Evolutionary conservation across 208 protist genomes (phyloP).

Genomic region (Naegleria gruberi): DNA sequence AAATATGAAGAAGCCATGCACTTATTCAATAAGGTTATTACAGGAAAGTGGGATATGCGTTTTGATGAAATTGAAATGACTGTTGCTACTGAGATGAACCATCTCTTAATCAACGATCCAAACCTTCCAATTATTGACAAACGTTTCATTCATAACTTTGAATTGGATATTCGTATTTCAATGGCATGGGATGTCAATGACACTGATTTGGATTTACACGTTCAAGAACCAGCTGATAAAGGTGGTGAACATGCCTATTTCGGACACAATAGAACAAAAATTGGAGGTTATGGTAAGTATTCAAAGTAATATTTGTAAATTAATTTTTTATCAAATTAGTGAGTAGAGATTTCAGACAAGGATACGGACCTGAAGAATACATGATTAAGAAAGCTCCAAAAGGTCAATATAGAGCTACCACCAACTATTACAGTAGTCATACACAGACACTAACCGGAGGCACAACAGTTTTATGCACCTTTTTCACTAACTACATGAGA

Average conservation of each 20-base stretch:
- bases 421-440: background rate
- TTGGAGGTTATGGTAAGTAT: background rate
- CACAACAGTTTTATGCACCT: background rate
- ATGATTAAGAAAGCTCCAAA: background rate
- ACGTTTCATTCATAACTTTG: background rate
- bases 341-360: background rate
- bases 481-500: slow-evolving; percentile 13
- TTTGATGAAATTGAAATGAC: slow-evolving; percentile 23
- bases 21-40: background rate
- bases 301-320: too few relatives aligned
- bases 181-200: slow-evolving; percentile 19
- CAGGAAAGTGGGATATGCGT: background rate
- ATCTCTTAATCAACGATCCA: background rate
- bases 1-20: background rate
- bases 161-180: slow-evolving; percentile 2
- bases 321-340: too few relatives aligned
- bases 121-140: background rate
- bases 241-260: background rate
- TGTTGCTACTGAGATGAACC: slow-evolving; percentile 8
- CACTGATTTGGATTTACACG: background rate
- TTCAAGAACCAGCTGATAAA: background rate
- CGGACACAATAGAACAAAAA: background rate
- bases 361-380: slow-evolving; percentile 9
- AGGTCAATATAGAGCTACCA: background rate
- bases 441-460: background rate